Evolutionary conservation across 148 eudicot genomes (phyloP).

Genomic region (Heliamphora exappendiculata): DNA sequence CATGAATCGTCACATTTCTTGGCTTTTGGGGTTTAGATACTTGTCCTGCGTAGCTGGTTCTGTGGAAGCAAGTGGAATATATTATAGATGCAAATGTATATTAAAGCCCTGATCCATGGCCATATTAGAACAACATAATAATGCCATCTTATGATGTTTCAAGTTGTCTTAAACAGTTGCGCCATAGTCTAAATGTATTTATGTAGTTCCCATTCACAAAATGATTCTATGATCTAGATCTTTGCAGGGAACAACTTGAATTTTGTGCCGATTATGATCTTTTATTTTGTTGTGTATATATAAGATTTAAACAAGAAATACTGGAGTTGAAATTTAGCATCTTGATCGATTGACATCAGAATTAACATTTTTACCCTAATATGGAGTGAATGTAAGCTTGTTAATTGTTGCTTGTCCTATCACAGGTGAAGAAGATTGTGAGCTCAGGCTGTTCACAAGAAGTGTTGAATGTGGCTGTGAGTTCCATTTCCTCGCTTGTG

Average conservation of each 20-base stretch:
- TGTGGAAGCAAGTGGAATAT: neutral
- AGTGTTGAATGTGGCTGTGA: constrained; percentile 29
- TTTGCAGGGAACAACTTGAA: neutral
- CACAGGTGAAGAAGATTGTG: constrained; percentile 25
- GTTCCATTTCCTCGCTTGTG: constrained; percentile 21
- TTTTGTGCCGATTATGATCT: neutral
- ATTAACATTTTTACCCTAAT: neutral
- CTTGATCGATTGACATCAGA: neutral
- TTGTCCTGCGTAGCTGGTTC: neutral
- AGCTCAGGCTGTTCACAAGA: constrained; percentile 35
- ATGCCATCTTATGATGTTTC: neutral
- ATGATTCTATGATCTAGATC: neutral
- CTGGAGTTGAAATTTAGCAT: neutral
- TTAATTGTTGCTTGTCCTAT: neutral
- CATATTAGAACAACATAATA: neutral
- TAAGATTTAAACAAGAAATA: neutral
- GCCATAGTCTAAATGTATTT: neutral
- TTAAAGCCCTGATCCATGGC: neutral
- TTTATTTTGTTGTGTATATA: neutral
- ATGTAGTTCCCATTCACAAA: neutral
- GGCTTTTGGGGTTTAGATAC: neutral
- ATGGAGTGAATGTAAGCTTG: constrained; percentile 5
- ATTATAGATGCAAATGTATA: neutral
- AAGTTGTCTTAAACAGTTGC: neutral
- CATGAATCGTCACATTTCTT: neutral